Conservation (phyloP, 2,329 filamentous ascomycete genomes). For the Exserohilum turcica region DNA sequence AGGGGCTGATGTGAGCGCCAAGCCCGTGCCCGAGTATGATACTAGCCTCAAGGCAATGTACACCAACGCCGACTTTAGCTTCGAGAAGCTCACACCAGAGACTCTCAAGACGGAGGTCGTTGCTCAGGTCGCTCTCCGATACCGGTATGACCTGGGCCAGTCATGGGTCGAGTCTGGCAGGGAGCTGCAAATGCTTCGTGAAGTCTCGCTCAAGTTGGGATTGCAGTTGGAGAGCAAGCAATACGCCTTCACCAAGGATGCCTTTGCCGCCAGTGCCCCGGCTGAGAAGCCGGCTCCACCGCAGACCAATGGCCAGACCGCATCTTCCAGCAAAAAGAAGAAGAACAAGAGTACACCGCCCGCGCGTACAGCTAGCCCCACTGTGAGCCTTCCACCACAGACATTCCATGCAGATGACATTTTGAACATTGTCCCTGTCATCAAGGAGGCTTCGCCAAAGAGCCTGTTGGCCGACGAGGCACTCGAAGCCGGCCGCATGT, state of each 20-base stretch:
- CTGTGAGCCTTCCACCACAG: slow-evolving; percentile 53
- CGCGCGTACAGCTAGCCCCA: slow-evolving; percentile 49
- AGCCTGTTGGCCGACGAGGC: slow-evolving; percentile 94
- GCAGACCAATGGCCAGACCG: slow-evolving; percentile 47
- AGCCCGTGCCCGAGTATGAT: slow-evolving; percentile 79
- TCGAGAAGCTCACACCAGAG: slow-evolving; percentile 77
- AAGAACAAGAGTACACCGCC: slow-evolving; percentile 62
- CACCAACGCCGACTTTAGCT: slow-evolving; percentile 78
- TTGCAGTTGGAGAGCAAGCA: slow-evolving; percentile 82
- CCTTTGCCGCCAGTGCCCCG: slow-evolving; percentile 24
- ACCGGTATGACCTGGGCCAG: slow-evolving; percentile 72
- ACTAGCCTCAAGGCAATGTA: slow-evolving; percentile 75
- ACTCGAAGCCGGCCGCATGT: slow-evolving; percentile 92
- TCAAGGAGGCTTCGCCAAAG: slow-evolving; percentile 92
- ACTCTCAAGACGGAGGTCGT: slow-evolving; percentile 71
- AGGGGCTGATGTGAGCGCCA: slow-evolving; percentile 74
- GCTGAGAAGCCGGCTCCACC: slow-evolving; percentile 26
- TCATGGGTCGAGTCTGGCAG: slow-evolving; percentile 72
- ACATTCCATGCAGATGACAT: slow-evolving; percentile 87
- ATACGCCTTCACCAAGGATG: slow-evolving; percentile 66
- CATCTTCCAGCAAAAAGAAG: slow-evolving; percentile 51
- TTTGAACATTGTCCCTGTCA: slow-evolving; percentile 87
- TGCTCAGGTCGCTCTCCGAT: slow-evolving; percentile 73
- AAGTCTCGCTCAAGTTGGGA: slow-evolving; percentile 86
- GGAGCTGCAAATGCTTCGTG: slow-evolving; percentile 83